These are phyloP conservation scores for Simmondsia chinensis DNA, from an alignment of 148 eudicot genomes.

Conservation along the genomic window DNA sequence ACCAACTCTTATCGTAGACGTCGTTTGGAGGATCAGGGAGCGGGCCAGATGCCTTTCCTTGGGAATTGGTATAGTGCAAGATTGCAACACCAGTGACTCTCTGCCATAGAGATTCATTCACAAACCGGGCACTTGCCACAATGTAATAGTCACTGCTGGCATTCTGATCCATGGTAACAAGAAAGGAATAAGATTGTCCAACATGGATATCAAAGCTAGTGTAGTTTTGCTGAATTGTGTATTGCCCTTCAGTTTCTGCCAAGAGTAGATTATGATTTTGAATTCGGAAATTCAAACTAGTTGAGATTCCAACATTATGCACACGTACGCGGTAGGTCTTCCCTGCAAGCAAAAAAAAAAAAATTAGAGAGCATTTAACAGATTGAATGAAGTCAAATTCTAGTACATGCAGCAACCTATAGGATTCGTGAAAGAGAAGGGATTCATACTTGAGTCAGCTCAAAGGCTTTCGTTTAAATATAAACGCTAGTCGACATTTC, in stretches of 20 bases:
- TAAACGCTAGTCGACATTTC: too few species aligned
- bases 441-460: too few species aligned
- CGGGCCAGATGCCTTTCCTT: slow-evolving; percentile 80
- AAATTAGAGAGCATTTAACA: not conserved
- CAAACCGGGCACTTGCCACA: slow-evolving; percentile 89
- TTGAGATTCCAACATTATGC: slow-evolving; percentile 80
- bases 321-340: slow-evolving; percentile 86
- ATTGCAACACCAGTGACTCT: slow-evolving; percentile 88
- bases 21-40: slow-evolving; percentile 94
- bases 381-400: too few species aligned
- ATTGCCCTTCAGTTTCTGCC: slow-evolving; percentile 84
- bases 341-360: slow-evolving; percentile 33
- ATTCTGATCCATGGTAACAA: slow-evolving; percentile 95
- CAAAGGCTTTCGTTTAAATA: too few species aligned
- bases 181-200: slow-evolving; percentile 88
- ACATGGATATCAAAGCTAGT: slow-evolving; percentile 81
- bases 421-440: too few species aligned
- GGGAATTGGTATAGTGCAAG: slow-evolving; percentile 81
- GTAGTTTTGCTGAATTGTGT: slow-evolving; percentile 67
- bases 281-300: slow-evolving; percentile 79
- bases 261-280: slow-evolving; percentile 74
- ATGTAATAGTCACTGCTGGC: slow-evolving; percentile 91
- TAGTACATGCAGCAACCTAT: too few species aligned
- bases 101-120: slow-evolving; percentile 71
- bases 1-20: slow-evolving; percentile 48